Evolutionary conservation across 257 asterid genomes (phyloP).

Genomic region (Phtheirospermum japonicum): DNA sequence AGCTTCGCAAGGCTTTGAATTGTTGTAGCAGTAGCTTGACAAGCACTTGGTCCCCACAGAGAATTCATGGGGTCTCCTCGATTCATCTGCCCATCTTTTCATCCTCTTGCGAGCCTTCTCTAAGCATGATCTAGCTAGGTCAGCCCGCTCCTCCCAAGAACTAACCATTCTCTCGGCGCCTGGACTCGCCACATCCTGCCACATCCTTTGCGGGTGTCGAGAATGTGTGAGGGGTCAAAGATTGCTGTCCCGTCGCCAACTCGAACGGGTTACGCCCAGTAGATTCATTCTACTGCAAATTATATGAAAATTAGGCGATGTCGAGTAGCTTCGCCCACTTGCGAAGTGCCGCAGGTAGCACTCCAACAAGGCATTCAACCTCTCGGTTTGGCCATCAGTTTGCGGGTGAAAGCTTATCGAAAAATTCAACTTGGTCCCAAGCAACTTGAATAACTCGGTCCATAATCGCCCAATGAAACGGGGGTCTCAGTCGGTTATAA

Average conservation of each 20-base stretch:
- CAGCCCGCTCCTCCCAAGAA: neutral
- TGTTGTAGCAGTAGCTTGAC: neutral
- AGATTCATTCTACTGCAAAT: neutral
- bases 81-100: neutral
- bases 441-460: neutral
- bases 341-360: neutral
- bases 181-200: neutral
- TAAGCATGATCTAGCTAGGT: neutral
- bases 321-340: neutral
- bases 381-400: neutral
- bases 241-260: neutral
- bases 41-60: neutral
- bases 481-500: neutral
- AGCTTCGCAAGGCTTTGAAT: neutral
- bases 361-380: neutral
- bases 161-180: neutral
- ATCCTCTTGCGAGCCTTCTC: neutral
- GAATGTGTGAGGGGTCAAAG: neutral
- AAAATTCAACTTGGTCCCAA: neutral
- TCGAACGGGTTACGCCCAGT: neutral
- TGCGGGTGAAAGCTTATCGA: neutral
- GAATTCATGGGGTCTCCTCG: neutral
- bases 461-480: neutral
- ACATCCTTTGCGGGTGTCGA: too few relatives aligned
- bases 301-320: neutral